Base-by-base conservation (phyloP, 2,329 filamentous ascomycete species). In the Rosellinia necatrix region DNA sequence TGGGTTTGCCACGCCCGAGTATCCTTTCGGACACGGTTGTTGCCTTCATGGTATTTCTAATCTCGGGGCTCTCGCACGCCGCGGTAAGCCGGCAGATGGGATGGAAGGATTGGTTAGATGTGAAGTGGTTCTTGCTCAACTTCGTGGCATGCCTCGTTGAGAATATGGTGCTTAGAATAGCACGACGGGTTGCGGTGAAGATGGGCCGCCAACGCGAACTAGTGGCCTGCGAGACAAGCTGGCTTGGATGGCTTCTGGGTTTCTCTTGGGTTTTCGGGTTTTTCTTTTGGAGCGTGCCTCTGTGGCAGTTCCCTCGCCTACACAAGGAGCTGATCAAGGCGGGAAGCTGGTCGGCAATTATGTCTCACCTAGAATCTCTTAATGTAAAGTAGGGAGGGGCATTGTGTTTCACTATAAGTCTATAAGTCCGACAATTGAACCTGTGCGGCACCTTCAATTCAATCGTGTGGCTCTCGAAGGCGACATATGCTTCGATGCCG, bases 391-490 rank as follows among this genome's bases (percentile, higher is more conserved):
- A n/a, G n/a, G n/a, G n/a, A n/a, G n/a, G n/a, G n/a, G n/a, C n/a
- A n/a, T n/a, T n/a, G n/a, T n/a, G n/a, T n/a, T n/a, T n/a, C n/a
- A n/a, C n/a, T n/a, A n/a, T n/a, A n/a, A n/a, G n/a, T n/a, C n/a
- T n/a, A n/a, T n/a, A n/a, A n/a, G n/a, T n/a, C n/a, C n/a, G n/a
- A n/a, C n/a, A n/a, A n/a, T n/a, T n/a, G n/a, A n/a, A n/a, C n/a
- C n/a, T n/a, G n/a, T n/a, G n/a, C n/a, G n/a, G n/a, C n/a, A n/a
- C n/a, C n/a, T n/a, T n/a, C n/a, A n/a, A n/a, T n/a, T n/a, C n/a
- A n/a, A n/a, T 75, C 2, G 66, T 73, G 44, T 75, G 66, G 60
- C 69, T 75, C 53, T 74, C 65, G 44, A 76, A 76, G 2, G 67
- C 70, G 22, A 75, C 61, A 1, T 66, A 67, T 42, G 72, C 70